These are phyloP conservation scores for Choanephora cucurbitarum DNA, from an alignment of 371 early-diverging fungal species.

Conservation along the genomic window DNA sequence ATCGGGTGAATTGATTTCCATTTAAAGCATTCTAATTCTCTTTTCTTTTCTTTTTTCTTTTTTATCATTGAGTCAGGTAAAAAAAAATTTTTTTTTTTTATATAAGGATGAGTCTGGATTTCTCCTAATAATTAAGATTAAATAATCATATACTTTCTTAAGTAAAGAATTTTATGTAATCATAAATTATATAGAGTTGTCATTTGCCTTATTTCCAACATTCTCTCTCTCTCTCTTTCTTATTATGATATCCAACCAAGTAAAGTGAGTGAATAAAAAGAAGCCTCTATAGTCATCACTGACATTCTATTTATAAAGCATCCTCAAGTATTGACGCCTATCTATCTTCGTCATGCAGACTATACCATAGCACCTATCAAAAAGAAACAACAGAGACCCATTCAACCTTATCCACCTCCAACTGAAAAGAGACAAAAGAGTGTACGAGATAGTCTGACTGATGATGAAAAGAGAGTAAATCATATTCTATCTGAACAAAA, in stretches of 20 bases:
- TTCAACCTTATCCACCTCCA: constrained; percentile 7
- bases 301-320: too few species aligned
- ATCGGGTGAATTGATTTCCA: too few species aligned
- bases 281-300: neutral
- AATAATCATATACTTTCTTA: neutral
- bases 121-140: neutral
- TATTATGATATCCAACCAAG: neutral
- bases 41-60: constrained; percentile 8
- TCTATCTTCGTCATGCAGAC: constrained; percentile 24
- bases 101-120: too few species aligned
- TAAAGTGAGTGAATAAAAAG: neutral
- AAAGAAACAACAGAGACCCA: neutral
- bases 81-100: too few species aligned
- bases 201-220: neutral
- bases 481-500: constrained; percentile 93
- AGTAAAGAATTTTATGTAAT: neutral
- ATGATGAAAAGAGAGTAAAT: constrained; percentile 86
- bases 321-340: constrained; percentile 7
- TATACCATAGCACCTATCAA: neutral
- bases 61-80: neutral
- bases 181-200: neutral
- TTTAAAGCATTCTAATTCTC: neutral
- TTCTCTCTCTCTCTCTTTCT: neutral
- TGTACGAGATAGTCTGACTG: constrained; percentile 53
- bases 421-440: neutral